A percentile compares a stretch with the other conserved stretches of the same genome.
Conservation (phyloP, 306 rosid species). For the Dalbergia cochinchinensis region DNA sequence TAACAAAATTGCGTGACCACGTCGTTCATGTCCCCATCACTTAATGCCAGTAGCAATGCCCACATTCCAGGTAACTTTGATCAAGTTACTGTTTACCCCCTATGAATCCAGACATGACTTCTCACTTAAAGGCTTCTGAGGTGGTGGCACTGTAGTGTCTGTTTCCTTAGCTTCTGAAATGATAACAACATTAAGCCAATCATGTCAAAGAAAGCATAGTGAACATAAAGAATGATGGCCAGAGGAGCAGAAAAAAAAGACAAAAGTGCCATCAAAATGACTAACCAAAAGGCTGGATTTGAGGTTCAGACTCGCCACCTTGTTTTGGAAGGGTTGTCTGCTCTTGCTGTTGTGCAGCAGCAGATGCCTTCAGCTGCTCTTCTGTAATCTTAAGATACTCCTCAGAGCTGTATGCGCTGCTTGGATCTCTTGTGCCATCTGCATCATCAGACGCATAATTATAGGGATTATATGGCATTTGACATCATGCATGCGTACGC, state of each 20-base stretch:
- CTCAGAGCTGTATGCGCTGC: conserved; percentile 74
- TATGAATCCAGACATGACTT: conserved; percentile 39
- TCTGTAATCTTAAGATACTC: conserved; percentile 87
- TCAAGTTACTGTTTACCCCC: conserved; percentile 17
- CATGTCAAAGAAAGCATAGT: conserved; percentile 21
- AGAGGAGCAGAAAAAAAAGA: not conserved
- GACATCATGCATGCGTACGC: conserved; percentile 2
- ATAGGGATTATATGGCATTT: conserved; percentile 29
- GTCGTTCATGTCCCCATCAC: conserved; percentile 13
- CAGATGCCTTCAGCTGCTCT: conserved; percentile 76
- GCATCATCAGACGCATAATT: conserved; percentile 42
- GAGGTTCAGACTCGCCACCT: conserved; percentile 51
- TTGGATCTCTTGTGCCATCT: conserved; percentile 59
- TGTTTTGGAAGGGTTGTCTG: conserved; percentile 54
- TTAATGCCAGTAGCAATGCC: conserved; percentile 2
- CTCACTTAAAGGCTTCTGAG: conserved; percentile 60
- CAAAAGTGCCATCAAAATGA: conserved; percentile 29
- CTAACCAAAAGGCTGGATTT: conserved; percentile 65
- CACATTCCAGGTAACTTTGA: conserved; percentile 30
- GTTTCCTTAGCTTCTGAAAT: conserved; percentile 57
- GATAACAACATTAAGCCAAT: conserved; percentile 35
- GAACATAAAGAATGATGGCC: not conserved
- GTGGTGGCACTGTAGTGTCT: conserved; percentile 43
- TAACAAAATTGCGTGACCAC: conserved; percentile 46
- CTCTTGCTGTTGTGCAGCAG: conserved; percentile 56